A percentile compares a stretch with the other conserved stretches of the same genome.
These are phyloP conservation scores for Gossypium laxum DNA, from an alignment of 441 rosid species.

Conservation along the genomic window DNA sequence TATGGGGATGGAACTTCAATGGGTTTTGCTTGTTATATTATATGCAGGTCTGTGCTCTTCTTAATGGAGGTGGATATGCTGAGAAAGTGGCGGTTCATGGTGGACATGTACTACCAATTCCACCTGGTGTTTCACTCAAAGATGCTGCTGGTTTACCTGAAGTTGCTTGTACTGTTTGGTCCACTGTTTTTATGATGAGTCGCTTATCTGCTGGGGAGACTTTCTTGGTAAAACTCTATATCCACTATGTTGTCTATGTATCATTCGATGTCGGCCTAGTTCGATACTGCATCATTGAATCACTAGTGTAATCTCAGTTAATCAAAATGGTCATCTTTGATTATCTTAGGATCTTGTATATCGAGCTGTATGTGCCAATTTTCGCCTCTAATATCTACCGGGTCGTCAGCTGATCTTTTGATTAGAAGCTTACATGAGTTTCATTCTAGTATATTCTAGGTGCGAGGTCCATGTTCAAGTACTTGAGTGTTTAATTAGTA, in stretches of 20 bases:
- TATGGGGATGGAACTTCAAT: neutral
- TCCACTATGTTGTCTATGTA: neutral
- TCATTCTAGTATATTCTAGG: neutral
- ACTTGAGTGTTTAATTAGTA: neutral
- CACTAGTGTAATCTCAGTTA: neutral
- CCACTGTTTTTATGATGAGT: slow-evolving; percentile 77
- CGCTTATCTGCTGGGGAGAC: slow-evolving; percentile 59
- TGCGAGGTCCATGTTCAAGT: neutral
- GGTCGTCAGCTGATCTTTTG: too few species aligned
- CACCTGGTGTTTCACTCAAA: slow-evolving; percentile 48
- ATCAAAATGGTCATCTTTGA: neutral
- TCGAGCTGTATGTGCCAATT: neutral
- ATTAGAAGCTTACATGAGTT: neutral
- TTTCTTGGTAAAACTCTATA: slow-evolving; percentile 41
- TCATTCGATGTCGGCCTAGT: neutral
- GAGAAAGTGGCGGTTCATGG: slow-evolving; percentile 81
- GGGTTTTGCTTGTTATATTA: neutral
- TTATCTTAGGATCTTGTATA: neutral
- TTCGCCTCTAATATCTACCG: neutral
- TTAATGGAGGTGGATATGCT: slow-evolving; percentile 82
- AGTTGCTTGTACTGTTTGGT: slow-evolving; percentile 94
- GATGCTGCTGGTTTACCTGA: slow-evolving; percentile 81
- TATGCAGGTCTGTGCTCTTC: slow-evolving; percentile 69
- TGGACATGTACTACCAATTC: slow-evolving; percentile 64
- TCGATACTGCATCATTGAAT: neutral